Percentiles rank a stretch among this genome's conserved stretches.
phyloP scores from a whole-genome alignment of 2,329 filamentous ascomycete genomes.

The Cladophialophora psammophila region DNA sequence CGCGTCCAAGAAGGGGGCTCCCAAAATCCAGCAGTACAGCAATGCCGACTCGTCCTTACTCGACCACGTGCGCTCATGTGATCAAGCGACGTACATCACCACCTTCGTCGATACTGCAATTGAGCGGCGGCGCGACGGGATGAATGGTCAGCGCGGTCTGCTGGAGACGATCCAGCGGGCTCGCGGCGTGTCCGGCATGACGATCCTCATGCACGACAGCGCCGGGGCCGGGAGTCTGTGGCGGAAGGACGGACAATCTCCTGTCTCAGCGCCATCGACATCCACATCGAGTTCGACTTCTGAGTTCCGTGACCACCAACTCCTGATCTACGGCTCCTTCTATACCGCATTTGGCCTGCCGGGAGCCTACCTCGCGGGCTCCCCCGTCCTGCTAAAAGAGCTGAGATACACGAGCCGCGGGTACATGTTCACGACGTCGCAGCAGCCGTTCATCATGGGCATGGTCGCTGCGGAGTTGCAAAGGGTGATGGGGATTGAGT shows the following conservation, averaged over 20 bases:
- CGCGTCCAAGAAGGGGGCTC: conserved; percentile 8
- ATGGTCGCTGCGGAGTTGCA: conserved; percentile 24
- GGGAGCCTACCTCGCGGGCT: conserved; percentile 23
- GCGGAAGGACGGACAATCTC: neutral
- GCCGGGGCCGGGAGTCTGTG: conserved; percentile 6
- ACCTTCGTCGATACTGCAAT: neutral
- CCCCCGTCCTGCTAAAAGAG: conserved; percentile 15
- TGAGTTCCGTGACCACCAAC: conserved; percentile 5
- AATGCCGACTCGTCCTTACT: neutral
- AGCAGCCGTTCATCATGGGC: conserved; percentile 23
- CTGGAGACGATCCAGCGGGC: neutral
- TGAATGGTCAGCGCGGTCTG: neutral
- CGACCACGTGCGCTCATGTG: neutral
- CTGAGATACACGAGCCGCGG: conserved; percentile 27
- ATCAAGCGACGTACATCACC: conserved; percentile 4
- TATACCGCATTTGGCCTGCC: conserved; percentile 18
- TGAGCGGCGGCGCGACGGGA: neutral
- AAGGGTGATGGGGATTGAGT: neutral
- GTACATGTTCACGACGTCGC: conserved; percentile 27
- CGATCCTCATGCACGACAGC: conserved; percentile 9
- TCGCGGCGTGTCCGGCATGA: conserved; percentile 17
- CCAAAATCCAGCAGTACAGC: conserved; percentile 6
- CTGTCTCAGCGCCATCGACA: neutral
- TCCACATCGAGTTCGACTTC: neutral
- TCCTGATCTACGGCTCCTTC: conserved; percentile 26